Evolutionary conservation across 306 rosid species (phyloP).

Genomic region (Cyclanthera cordifolia): DNA sequence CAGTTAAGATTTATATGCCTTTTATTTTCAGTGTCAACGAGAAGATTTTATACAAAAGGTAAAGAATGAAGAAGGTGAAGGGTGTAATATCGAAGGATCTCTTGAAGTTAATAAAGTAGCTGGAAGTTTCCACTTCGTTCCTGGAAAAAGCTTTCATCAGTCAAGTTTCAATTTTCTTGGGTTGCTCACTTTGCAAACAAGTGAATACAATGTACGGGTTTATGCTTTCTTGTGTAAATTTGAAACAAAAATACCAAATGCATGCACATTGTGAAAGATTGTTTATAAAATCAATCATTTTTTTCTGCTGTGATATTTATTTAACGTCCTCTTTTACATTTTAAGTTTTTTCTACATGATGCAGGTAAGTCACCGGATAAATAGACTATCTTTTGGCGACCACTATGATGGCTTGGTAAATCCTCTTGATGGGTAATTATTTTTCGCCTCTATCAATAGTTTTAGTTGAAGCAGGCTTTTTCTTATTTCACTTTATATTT

Average conservation of each 20-base stretch:
- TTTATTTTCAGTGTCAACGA: constrained; percentile 64
- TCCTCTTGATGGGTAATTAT: constrained; percentile 86
- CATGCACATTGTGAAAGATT: not conserved
- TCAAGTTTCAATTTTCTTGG: constrained; percentile 42
- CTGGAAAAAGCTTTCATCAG: constrained; percentile 84
- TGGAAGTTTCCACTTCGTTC: constrained; percentile 66
- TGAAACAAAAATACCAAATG: not conserved
- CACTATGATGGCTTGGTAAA: constrained; percentile 69
- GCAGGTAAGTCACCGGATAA: constrained; percentile 82
- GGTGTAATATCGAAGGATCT: constrained; percentile 77
- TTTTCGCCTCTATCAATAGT: not conserved
- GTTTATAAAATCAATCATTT: not conserved
- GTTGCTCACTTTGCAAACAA: constrained; percentile 39
- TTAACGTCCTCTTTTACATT: not conserved
- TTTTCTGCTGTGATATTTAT: not conserved
- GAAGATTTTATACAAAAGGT: constrained; percentile 73
- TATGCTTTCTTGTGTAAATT: not conserved
- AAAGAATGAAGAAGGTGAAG: constrained; percentile 89
- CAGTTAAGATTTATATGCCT: not conserved
- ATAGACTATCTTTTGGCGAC: constrained; percentile 66
- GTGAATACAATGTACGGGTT: constrained; percentile 51
- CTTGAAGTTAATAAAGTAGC: constrained; percentile 91
- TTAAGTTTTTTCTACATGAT: constrained; percentile 24
- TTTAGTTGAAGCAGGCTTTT: not conserved
- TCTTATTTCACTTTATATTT: not conserved